A percentile compares a stretch with the other conserved stretches of the same genome.
Evolutionary conservation across 208 protist genomes (phyloP).

Genomic region (Acanthamoeba sp.): DNA sequence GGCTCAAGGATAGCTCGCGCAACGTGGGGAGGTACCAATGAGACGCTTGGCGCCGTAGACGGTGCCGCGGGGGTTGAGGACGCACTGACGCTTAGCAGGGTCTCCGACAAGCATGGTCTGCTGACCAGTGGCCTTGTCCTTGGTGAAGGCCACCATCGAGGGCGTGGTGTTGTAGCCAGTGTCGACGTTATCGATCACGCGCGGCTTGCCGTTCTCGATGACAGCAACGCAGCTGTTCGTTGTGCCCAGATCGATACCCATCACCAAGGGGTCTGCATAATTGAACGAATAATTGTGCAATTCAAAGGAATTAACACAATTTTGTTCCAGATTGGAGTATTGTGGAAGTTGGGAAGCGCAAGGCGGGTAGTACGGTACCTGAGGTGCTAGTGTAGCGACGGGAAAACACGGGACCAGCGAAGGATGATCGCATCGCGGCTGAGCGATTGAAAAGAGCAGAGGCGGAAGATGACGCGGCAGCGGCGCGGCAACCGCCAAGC

Average conservation of each 20-base stretch:
- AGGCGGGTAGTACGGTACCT: no score
- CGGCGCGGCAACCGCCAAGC: background rate
- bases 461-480: background rate
- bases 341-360: background rate
- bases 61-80: constrained; percentile 95
- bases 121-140: constrained; percentile 87
- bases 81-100: constrained; percentile 91
- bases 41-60: constrained; percentile 96
- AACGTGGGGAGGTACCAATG: constrained; percentile 89
- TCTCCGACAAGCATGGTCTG: constrained; percentile 92
- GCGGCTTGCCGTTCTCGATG: constrained; percentile 87
- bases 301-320: no score
- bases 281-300: no score
- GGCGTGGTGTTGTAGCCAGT: constrained; percentile 91
- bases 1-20: constrained; percentile 60
- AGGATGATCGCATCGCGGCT: background rate
- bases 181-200: constrained; percentile 92
- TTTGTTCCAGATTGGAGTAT: no score
- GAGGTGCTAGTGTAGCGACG: constrained; percentile 6
- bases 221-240: constrained; percentile 97
- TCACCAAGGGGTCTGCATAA: no score
- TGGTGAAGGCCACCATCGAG: constrained; percentile 96
- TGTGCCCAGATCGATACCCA: constrained; percentile 99
- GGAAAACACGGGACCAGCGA: background rate
- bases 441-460: constrained; percentile 5